These are phyloP conservation scores for Ascochyta fabae DNA, from an alignment of 2,329 filamentous ascomycete genomes.

Conservation along the genomic window DNA sequence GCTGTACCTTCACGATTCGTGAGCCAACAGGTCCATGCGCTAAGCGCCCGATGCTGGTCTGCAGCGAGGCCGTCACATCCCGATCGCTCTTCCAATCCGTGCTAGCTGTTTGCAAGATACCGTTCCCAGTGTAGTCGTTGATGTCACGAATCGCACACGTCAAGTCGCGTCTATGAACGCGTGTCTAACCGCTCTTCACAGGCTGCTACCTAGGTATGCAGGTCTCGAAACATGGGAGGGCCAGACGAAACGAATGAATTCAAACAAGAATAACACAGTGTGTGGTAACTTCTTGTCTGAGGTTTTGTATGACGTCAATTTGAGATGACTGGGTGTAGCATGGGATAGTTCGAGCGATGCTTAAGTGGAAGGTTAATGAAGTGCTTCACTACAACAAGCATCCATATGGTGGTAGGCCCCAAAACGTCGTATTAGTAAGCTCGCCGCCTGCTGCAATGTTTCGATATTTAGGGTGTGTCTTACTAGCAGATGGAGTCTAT, in stretches of 20 bases:
- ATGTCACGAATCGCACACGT: conserved; percentile 1
- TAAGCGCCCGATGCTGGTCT: conserved; percentile 22
- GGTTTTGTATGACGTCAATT: too few relatives aligned
- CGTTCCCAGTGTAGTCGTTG: neutral
- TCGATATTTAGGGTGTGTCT: too few relatives aligned
- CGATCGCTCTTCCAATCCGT: neutral
- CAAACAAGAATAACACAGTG: too few relatives aligned
- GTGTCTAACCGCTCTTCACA: neutral
- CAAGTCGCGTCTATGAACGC: conserved; percentile 1
- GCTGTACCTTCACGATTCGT: conserved; percentile 16
- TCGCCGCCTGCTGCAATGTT: too few relatives aligned
- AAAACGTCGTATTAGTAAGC: too few relatives aligned
- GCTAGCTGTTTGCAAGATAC: neutral
- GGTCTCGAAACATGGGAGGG: neutral
- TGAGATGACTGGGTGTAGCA: too few relatives aligned
- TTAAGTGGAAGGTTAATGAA: too few relatives aligned
- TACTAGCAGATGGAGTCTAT: too few relatives aligned
- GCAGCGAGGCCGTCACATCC: conserved; percentile 15
- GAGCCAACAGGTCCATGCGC: conserved; percentile 9
- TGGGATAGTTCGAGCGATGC: too few relatives aligned
- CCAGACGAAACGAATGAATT: neutral
- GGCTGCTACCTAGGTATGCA: neutral
- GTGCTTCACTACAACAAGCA: too few relatives aligned
- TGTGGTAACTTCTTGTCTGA: too few relatives aligned
- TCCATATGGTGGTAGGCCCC: too few relatives aligned